Percentiles rank a stretch among this genome's conserved stretches.
phyloP scores from a whole-genome alignment of 1,284 basidiomycete genomes.

The Mycena citricolor region DNA sequence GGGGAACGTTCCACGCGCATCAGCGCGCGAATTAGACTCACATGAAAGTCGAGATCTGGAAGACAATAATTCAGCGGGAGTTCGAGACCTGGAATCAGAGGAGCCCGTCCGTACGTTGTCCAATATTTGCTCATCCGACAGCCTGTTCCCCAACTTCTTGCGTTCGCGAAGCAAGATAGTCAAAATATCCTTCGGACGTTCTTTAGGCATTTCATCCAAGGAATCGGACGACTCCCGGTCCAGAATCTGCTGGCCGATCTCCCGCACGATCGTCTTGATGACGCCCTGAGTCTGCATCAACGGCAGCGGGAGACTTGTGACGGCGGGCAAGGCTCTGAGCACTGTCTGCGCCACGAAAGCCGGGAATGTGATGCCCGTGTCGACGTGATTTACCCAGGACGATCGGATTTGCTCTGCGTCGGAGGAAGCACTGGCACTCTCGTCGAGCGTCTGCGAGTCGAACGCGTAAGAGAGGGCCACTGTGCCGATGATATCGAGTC shows the following conservation, averaged over 20 bases:
- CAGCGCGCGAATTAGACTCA: slow-evolving; percentile 14
- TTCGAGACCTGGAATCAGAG: background rate
- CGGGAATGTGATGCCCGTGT: slow-evolving; percentile 25
- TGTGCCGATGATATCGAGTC: slow-evolving; percentile 32
- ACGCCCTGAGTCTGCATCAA: slow-evolving; percentile 32
- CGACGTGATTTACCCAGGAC: slow-evolving; percentile 30
- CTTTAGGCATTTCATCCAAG: slow-evolving; percentile 14
- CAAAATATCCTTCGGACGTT: slow-evolving; percentile 32
- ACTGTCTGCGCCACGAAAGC: slow-evolving; percentile 33
- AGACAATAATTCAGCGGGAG: background rate
- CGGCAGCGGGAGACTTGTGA: slow-evolving; percentile 30
- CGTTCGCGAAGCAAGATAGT: slow-evolving; percentile 27
- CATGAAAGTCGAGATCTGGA: slow-evolving; percentile 29
- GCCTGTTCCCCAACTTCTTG: slow-evolving; percentile 7
- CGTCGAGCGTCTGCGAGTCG: slow-evolving; percentile 23
- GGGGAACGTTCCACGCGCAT: background rate
- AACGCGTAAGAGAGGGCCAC: slow-evolving; percentile 38
- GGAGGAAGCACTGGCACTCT: slow-evolving; percentile 8
- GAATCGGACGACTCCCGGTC: slow-evolving; percentile 22
- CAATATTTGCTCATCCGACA: slow-evolving; percentile 28
- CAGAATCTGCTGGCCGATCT: slow-evolving; percentile 26
- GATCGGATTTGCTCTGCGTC: slow-evolving; percentile 32
- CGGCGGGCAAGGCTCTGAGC: slow-evolving; percentile 33
- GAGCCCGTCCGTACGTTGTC: slow-evolving; percentile 28
- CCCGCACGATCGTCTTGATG: slow-evolving; percentile 30